Percentiles rank a stretch among this genome's conserved stretches.
Conservation (phyloP, 2,329 filamentous ascomycete genomes). For the Fusarium sarcochroum region DNA sequence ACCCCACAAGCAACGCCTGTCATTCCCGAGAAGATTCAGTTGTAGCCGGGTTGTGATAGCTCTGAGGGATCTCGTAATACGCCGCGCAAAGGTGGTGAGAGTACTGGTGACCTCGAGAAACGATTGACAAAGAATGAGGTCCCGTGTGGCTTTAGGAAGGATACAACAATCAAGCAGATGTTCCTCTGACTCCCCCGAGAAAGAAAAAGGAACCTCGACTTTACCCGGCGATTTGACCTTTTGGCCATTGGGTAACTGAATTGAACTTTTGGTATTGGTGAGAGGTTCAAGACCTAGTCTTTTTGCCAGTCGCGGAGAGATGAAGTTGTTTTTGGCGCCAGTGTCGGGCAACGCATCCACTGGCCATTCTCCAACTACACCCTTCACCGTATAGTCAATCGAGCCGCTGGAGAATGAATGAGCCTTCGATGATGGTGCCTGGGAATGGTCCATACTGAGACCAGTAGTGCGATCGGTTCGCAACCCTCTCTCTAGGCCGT, state of each 20-base stretch:
- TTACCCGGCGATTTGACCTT: accelerated
- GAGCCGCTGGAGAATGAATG: background rate
- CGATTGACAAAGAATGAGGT: background rate
- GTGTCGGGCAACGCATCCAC: constrained; percentile 6
- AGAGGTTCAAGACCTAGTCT: background rate
- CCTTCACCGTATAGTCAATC: background rate
- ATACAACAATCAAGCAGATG: constrained; percentile 2
- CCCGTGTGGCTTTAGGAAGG: background rate
- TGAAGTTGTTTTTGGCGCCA: constrained; percentile 6
- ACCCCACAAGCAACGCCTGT: background rate
- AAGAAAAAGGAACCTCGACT: background rate
- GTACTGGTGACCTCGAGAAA: constrained; percentile 10
- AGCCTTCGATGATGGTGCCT: background rate
- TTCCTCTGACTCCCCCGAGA: accelerated
- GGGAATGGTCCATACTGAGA: constrained; percentile 75
- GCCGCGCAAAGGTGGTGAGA: background rate
- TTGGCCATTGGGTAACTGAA: accelerated
- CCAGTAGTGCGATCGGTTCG: constrained; percentile 75
- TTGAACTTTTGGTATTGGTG: accelerated
- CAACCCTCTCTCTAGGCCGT: constrained; percentile 80
- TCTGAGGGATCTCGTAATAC: background rate
- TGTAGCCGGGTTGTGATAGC: accelerated
- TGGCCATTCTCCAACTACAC: background rate
- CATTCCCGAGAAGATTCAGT: background rate
- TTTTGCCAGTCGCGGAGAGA: background rate